Base-by-base conservation (phyloP, 2,329 filamentous ascomycete species). In the Fusarium chlamydosporum region DNA sequence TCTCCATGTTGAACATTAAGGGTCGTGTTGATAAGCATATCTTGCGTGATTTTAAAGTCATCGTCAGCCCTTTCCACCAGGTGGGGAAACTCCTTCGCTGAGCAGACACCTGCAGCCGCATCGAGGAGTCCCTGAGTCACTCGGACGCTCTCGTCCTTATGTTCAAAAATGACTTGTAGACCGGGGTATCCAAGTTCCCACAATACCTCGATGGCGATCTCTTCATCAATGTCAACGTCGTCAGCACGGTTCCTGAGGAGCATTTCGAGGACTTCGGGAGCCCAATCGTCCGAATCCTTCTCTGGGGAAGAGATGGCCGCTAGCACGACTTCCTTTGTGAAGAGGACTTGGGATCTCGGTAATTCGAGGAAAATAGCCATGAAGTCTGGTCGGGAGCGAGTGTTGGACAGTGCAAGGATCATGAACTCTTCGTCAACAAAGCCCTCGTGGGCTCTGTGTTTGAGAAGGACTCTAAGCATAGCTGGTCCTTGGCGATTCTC, bases 1-100 rank as follows among this genome's bases (percentile, higher is more conserved):
- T 61, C 54, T 7, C 62, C 62, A 50, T 65, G 61, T 43, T 47
- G 61, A 11, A 34, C 29, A 10, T 61, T 65, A 15, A 51, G 50
- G 3, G 61, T 66, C 10, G 56, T 66, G 45, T 66, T 66, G 43
- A 66, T 66, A 6, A 66, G 61, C 61, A 66, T 66, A 12, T 66
- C 56, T 43, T 66, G 61, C 12, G 56, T 66, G 35, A 66, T 50
- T 15, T 66, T 61, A 29, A 66, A 66, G 27, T 65, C 61, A 18
- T 55, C 55, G 13, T 66, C 61, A 3, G 63, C 61, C 41, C 47
- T 61, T 16, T 50, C 56, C 43, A 55, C 55, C 31, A 66, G 26
- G 10, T 46, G 35, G 26, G 20, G 43, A 18, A 66, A 66, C 35
- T 66, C 56, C 20, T 65, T 61, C 11, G 48, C 61, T 29, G 61